These are phyloP conservation scores for Sistotremastrum suecicum DNA, from an alignment of 768 basidiomycete genomes.

Conservation along the genomic window DNA sequence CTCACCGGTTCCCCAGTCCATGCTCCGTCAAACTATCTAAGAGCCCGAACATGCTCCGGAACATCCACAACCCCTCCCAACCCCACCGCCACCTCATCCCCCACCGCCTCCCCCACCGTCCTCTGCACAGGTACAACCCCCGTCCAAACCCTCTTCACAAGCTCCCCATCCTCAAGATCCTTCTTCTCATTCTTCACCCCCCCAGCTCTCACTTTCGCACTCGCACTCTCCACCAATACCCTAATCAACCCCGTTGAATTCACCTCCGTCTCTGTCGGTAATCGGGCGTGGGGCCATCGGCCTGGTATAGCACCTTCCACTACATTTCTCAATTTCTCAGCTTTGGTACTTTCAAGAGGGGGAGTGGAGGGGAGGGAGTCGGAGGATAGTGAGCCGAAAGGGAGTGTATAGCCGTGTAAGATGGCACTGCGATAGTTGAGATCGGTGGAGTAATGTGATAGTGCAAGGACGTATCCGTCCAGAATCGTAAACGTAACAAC, in stretches of 20 bases:
- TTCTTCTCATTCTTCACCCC: not conserved
- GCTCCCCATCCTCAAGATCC: not conserved
- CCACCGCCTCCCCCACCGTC: too few species aligned
- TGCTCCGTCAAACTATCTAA: too few species aligned
- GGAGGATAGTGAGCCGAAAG: not conserved
- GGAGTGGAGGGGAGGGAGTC: too few species aligned
- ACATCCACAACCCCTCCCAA: too few species aligned
- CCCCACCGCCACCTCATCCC: too few species aligned
- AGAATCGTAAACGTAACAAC: not conserved
- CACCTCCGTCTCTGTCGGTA: conserved; percentile 1
- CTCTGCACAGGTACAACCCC: not conserved
- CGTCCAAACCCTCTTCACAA: not conserved
- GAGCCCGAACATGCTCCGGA: too few species aligned
- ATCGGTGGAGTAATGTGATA: conserved; percentile 6
- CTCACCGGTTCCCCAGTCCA: too few species aligned
- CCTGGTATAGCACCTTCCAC: conserved; percentile 2
- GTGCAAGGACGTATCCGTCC: conserved; percentile 10
- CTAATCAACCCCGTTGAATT: conserved; percentile 1
- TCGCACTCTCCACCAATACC: conserved; percentile 4
- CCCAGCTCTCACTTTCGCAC: conserved; percentile 1
- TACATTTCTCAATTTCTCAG: not conserved
- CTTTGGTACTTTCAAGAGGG: not conserved
- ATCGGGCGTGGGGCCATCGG: conserved; percentile 3
- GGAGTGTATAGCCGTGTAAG: conserved; percentile 9
- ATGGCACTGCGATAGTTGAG: conserved; percentile 10